phyloP scores from a whole-genome alignment of 2,329 filamentous ascomycete genomes.

The Aspergillus floridensis region DNA sequence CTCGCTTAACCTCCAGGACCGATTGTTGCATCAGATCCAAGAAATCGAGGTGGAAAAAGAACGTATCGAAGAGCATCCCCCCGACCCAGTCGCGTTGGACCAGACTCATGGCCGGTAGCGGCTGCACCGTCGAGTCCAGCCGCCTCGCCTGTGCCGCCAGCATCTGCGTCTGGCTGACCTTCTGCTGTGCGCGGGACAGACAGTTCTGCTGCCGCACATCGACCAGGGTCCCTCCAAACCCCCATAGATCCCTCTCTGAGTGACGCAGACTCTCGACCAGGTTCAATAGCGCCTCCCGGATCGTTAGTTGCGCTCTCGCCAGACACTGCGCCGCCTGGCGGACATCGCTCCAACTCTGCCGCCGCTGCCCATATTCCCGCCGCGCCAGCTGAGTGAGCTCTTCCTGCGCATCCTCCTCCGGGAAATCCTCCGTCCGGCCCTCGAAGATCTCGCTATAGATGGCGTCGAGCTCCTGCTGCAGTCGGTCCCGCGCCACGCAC shows the following conservation, averaged over 20 bases:
- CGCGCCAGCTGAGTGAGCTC: neutral
- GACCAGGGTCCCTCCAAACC: neutral
- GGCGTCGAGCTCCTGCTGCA: neutral
- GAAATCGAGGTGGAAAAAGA: neutral
- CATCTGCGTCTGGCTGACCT: constrained; percentile 7
- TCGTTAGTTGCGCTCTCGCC: constrained; percentile 1
- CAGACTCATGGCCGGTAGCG: constrained; percentile 1
- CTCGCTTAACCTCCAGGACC: neutral
- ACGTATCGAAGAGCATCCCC: constrained; percentile 1
- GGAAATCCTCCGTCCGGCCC: constrained; percentile 3
- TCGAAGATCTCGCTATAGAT: constrained; percentile 2
- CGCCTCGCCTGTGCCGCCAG: neutral
- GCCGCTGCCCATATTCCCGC: neutral
- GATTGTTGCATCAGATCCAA: neutral
- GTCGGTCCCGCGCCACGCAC: neutral
- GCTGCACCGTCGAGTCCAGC: neutral
- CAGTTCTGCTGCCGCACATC: neutral
- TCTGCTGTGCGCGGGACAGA: constrained; percentile 2
- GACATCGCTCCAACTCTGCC: neutral
- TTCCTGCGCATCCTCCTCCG: constrained; percentile 6
- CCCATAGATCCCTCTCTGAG: neutral
- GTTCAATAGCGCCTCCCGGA: neutral
- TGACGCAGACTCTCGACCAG: neutral
- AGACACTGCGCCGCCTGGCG: constrained; percentile 2
- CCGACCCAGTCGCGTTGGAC: constrained; percentile 3